Percentiles rank a stretch among this genome's conserved stretches.
These are phyloP conservation scores for Hibiscus trionum DNA, from an alignment of 345 rosid genomes.

Conservation along the genomic window DNA sequence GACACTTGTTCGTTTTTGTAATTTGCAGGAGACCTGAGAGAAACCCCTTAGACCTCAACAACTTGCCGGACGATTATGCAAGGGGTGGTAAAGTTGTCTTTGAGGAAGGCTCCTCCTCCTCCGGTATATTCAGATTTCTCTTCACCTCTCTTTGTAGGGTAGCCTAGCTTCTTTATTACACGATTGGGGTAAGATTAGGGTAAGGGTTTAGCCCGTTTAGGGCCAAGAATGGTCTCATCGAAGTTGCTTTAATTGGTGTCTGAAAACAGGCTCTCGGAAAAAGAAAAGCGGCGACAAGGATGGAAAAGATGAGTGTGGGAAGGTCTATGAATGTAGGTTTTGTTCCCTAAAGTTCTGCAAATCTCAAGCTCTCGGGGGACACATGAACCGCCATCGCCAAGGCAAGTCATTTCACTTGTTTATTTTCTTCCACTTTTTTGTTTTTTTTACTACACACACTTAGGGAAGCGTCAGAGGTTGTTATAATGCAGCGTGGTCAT, in stretches of 20 bases:
- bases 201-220: constrained; percentile 26
- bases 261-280: constrained; percentile 34
- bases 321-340: constrained; percentile 95
- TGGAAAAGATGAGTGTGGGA: constrained; percentile 81
- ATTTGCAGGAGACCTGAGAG: constrained; percentile 65
- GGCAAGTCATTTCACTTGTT: constrained; percentile 34
- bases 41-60: constrained; percentile 91
- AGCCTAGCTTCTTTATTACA: no score
- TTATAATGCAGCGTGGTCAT: constrained; percentile 22
- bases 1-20: not conserved
- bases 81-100: constrained; percentile 48
- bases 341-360: constrained; percentile 99
- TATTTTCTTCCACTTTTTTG: not conserved
- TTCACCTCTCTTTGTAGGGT: not conserved
- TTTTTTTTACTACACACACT: not conserved
- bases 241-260: constrained; percentile 34
- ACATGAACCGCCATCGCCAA: constrained; percentile 99
- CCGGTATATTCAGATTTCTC: constrained; percentile 32
- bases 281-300: constrained; percentile 64
- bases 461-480: constrained; percentile 8
- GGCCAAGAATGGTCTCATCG: constrained; percentile 28
- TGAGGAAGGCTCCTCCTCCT: constrained; percentile 51
- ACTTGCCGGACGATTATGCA: constrained; percentile 75
- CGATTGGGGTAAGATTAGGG: not conserved
- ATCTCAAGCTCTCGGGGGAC: constrained; percentile 99